Base-by-base conservation (phyloP, 371 early-diverging fungal genomes). In the Saksenaea vasiformis region DNA sequence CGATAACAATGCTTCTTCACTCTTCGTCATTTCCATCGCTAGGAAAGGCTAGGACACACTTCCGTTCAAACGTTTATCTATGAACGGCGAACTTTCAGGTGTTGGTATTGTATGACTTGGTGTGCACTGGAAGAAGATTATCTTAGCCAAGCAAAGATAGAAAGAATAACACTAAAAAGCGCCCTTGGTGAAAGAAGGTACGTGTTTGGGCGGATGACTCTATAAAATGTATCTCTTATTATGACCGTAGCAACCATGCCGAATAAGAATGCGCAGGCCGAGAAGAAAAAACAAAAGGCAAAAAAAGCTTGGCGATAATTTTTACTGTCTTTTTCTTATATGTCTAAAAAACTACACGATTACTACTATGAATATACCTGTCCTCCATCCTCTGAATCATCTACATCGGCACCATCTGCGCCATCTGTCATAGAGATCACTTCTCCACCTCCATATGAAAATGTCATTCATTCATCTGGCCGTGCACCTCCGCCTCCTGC, bases 391-490 rank as follows among this genome's bases (percentile, higher is more conserved):
- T 43, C 59, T 1, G 28, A 47, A 24, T 60, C 64, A 44, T 22
- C 24, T 19, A 35, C 72, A 13, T 19, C 66, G 15, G 62, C 68
- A 44, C 60, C 73, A 8, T 43, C 65, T 22, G 67, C 65, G 53
- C 55, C 62, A 10, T 31, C 61, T 8, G 43, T 56, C 0, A 60
- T 58, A 13, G 60, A 64, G 7, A 39, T 37, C 36, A 41, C 26
- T 38, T 37, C 66, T 17, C 78, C 67, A 10, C 74, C 74, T 58
- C 58, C 72, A n/a, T 74, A 78, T 31, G 72, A 78, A 7, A 56
- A 44, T 28, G 5, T 39, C 8, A 56, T 65, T 24, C 62, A 58
- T 24, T n/a, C 67, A n/a, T 37, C 60, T 35, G 56, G 61, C 8
- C 61, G 66, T 35, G 35, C 38, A 34, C 28, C 66, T 15, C 11